Percentiles rank a stretch among this genome's conserved stretches.
These are phyloP conservation scores for Vitis hybrid DNA, from an alignment of 177 flowering plant genomes.

Conservation along the genomic window DNA sequence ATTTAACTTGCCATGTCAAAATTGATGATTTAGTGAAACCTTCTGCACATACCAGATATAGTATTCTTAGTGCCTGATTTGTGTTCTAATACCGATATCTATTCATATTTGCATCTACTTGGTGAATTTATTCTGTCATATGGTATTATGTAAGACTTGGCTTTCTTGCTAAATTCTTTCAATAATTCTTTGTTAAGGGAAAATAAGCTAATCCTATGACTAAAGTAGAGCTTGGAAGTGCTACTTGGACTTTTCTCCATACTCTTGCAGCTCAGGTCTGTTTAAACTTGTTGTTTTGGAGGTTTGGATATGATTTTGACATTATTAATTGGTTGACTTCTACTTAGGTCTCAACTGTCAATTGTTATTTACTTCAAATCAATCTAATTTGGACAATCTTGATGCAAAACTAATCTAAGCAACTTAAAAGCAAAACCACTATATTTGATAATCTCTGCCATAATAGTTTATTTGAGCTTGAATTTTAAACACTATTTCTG, in stretches of 20 bases:
- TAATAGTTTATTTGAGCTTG: no score
- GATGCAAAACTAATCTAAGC: no score
- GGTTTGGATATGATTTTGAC: not conserved
- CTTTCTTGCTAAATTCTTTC: not conserved
- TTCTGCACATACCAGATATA: no score
- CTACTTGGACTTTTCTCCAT: constrained; percentile 97
- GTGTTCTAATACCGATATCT: not conserved
- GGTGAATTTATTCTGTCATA: not conserved
- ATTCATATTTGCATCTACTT: not conserved
- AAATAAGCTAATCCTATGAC: constrained; percentile 60
- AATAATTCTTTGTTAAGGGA: constrained; percentile 28
- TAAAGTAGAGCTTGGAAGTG: constrained; percentile 92
- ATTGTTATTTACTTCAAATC: no score
- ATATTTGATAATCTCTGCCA: no score
- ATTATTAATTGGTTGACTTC: not conserved
- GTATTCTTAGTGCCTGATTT: no score
- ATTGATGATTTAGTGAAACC: no score
- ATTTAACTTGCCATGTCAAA: no score
- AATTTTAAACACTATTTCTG: no score
- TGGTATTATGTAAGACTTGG: not conserved
- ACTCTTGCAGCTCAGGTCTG: constrained; percentile 92
- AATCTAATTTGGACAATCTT: no score
- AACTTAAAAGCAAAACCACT: no score
- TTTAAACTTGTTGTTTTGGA: not conserved
- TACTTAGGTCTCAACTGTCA: no score